phyloP scores from a whole-genome alignment of 352 stramenopile genomes.

The Globisporangium spiculum region DNA sequence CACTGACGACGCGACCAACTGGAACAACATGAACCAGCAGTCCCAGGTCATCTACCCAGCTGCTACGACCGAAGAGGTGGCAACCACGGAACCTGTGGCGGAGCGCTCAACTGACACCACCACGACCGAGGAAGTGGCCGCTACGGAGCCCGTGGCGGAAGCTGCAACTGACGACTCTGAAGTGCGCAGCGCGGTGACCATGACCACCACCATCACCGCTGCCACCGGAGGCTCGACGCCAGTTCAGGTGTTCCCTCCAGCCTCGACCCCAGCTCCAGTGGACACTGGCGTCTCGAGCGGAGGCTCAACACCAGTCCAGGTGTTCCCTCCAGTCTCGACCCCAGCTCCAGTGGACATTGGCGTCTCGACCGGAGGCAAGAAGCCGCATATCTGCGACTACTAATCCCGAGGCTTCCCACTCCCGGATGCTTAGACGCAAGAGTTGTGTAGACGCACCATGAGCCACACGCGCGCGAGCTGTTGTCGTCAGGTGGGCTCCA shows the following conservation, averaged over 20 bases:
- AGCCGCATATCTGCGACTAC: constrained; percentile 8
- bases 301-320: neutral
- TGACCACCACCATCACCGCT: neutral
- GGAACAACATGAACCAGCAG: constrained; percentile 19
- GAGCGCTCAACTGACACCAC: neutral
- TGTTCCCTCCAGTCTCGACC: neutral
- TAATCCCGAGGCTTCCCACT: neutral
- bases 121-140: neutral
- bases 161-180: neutral
- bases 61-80: neutral
- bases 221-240: neutral
- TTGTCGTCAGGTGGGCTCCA: constrained; percentile 1
- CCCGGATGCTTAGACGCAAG: neutral
- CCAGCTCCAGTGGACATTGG: neutral
- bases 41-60: neutral
- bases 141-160: neutral
- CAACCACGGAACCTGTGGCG: neutral
- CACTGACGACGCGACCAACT: neutral
- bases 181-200: neutral
- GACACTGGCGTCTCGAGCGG: neutral
- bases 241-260: neutral
- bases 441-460: constrained; percentile 3
- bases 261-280: neutral
- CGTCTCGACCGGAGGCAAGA: neutral
- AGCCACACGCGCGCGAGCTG: neutral